Percentiles rank a stretch among this genome's conserved stretches.
Evolutionary conservation across 1,139 yeast genomes (phyloP).

Genomic region (Hyphopichia khmerensis): DNA sequence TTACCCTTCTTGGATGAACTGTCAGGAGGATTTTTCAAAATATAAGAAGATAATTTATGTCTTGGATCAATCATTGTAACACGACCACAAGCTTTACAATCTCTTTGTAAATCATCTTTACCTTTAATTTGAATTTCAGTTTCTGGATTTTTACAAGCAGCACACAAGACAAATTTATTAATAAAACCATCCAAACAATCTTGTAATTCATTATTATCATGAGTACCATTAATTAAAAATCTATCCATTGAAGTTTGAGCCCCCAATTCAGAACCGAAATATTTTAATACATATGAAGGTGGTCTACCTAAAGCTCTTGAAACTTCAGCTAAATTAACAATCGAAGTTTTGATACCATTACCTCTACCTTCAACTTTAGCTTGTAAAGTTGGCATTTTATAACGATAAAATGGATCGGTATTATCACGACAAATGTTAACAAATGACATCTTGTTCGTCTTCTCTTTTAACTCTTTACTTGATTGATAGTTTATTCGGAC

Average conservation of each 20-base stretch:
- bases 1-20: conserved; percentile 56
- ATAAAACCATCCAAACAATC: conserved; percentile 94
- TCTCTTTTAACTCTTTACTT: not conserved
- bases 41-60: conserved; percentile 82
- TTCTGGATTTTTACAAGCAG: conserved; percentile 95
- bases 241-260: conserved; percentile 93
- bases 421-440: conserved; percentile 96
- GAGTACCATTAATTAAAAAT: conserved; percentile 92
- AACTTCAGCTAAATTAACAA: conserved; percentile 86
- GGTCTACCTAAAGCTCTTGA: conserved; percentile 96
- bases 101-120: conserved; percentile 77
- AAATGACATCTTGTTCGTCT: conserved; percentile 78
- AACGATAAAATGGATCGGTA: conserved; percentile 97
- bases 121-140: conserved; percentile 85
- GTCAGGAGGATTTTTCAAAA: conserved; percentile 90
- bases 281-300: conserved; percentile 85
- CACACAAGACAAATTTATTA: conserved; percentile 89
- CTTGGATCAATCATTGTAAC: conserved; percentile 81
- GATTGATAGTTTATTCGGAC: not conserved
- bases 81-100: conserved; percentile 98
- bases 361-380: conserved; percentile 99
- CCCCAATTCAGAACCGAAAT: conserved; percentile 95
- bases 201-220: conserved; percentile 86
- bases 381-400: conserved; percentile 97
- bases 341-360: conserved; percentile 97